phyloP scores from a whole-genome alignment of 2,329 filamentous ascomycete species.

The Ambrosiella beaveri region DNA sequence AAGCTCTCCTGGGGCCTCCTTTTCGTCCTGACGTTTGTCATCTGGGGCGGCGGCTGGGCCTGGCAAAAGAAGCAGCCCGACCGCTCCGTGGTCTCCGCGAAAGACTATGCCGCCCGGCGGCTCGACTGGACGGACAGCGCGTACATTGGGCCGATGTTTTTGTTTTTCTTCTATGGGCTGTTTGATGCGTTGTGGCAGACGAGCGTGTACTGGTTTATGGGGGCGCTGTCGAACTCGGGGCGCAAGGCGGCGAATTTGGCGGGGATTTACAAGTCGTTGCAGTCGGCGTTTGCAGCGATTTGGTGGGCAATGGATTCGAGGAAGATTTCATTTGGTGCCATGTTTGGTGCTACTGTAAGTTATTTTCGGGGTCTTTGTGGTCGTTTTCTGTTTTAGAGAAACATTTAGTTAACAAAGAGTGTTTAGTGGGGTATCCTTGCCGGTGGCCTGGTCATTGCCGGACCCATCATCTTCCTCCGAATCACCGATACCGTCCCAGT shows the following conservation, averaged over 20 bases:
- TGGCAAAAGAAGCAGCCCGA: conserved; percentile 49
- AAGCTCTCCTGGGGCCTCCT: conserved; percentile 44
- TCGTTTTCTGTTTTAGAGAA: neutral
- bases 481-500: conserved; percentile 67
- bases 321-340: conserved; percentile 46
- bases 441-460: conserved; percentile 57
- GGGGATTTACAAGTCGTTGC: conserved; percentile 71
- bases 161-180: conserved; percentile 82
- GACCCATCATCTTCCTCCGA: conserved; percentile 61
- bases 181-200: conserved; percentile 87
- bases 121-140: conserved; percentile 50
- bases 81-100: conserved; percentile 23
- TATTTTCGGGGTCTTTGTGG: conserved; percentile 17
- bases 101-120: conserved; percentile 15
- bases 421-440: conserved; percentile 55
- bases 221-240: conserved; percentile 77
- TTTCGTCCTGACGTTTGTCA: conserved; percentile 51
- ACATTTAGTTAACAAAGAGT: conserved; percentile 15
- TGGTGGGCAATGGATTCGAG: conserved; percentile 53
- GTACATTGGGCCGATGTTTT: conserved; percentile 65
- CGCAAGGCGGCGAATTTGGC: conserved; percentile 85
- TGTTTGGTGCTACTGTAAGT: conserved; percentile 41
- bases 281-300: conserved; percentile 70
- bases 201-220: conserved; percentile 87
- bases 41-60: conserved; percentile 72